These are phyloP conservation scores for Lippia alba DNA, from an alignment of 305 asterid species.

Conservation along the genomic window DNA sequence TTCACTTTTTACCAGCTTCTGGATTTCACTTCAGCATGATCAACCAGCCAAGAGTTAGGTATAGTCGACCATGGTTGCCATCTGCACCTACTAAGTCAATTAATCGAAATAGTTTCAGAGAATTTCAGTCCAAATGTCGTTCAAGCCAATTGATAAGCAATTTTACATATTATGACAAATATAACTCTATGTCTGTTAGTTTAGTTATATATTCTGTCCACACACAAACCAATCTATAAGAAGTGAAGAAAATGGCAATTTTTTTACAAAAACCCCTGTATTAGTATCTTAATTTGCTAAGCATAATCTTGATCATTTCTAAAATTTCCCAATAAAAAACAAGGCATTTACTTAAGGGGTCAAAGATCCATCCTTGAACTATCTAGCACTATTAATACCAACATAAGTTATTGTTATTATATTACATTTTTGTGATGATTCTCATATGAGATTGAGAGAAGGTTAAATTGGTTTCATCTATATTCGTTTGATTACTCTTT, in stretches of 20 bases:
- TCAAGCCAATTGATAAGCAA: conserved; percentile 58
- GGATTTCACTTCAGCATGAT: conserved; percentile 69
- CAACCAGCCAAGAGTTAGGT: conserved; percentile 70
- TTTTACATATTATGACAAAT: background rate
- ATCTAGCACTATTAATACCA: no score
- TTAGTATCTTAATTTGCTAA: no score
- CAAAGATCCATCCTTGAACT: no score
- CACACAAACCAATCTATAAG: background rate
- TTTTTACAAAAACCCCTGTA: no score
- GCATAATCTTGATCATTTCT: no score
- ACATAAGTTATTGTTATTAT: no score
- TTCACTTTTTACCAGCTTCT: conserved; percentile 57
- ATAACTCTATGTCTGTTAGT: background rate
- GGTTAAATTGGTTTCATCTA: no score
- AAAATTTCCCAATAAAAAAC: no score
- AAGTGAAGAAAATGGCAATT: background rate
- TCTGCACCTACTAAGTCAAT: conserved; percentile 62
- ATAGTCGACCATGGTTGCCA: conserved; percentile 72
- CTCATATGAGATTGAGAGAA: no score
- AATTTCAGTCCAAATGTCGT: conserved; percentile 56
- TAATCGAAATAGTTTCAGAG: conserved; percentile 59
- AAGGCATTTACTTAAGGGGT: no score
- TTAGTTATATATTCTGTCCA: background rate
- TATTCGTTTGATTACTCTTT: no score
- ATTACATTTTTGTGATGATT: no score